Evolutionary conservation across 1,284 basidiomycete genomes (phyloP).

Genomic region (Athelia sp.): DNA sequence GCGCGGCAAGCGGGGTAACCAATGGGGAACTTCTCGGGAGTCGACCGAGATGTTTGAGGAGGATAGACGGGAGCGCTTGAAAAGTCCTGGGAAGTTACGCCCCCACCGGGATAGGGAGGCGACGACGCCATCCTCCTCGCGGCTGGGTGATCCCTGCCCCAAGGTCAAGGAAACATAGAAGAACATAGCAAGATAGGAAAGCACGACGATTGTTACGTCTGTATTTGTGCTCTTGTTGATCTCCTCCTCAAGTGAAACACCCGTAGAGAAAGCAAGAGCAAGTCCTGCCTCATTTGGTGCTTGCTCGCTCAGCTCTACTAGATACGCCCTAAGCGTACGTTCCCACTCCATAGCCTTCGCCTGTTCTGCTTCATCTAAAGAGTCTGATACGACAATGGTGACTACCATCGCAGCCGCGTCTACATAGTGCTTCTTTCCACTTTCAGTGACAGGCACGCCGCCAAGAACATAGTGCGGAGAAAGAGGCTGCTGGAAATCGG

Average conservation of each 20-base stretch:
- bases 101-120: constrained; percentile 55
- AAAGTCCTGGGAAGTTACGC: constrained; percentile 53
- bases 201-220: constrained; percentile 85
- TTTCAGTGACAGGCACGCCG: constrained; percentile 57
- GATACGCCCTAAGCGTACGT: constrained; percentile 59
- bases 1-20: constrained; percentile 64
- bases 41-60: constrained; percentile 54
- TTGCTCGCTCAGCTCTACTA: constrained; percentile 46
- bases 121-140: constrained; percentile 55
- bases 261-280: constrained; percentile 83
- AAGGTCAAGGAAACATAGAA: constrained; percentile 90
- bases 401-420: constrained; percentile 81
- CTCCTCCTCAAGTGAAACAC: constrained; percentile 90
- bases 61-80: constrained; percentile 34
- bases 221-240: constrained; percentile 97
- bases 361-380: constrained; percentile 58
- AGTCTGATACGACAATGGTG: constrained; percentile 86
- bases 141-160: constrained; percentile 55
- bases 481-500: constrained; percentile 91
- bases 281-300: constrained; percentile 56
- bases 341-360: constrained; percentile 90
- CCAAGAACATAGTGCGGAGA: constrained; percentile 86
- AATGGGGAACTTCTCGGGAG: constrained; percentile 43
- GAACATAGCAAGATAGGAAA: constrained; percentile 97
- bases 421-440: constrained; percentile 51